Evolutionary conservation across 2,329 filamentous ascomycete species (phyloP), one percentile per base, ranked within the genome.

Genomic region (Chaetomiaceae sp.): DNA sequence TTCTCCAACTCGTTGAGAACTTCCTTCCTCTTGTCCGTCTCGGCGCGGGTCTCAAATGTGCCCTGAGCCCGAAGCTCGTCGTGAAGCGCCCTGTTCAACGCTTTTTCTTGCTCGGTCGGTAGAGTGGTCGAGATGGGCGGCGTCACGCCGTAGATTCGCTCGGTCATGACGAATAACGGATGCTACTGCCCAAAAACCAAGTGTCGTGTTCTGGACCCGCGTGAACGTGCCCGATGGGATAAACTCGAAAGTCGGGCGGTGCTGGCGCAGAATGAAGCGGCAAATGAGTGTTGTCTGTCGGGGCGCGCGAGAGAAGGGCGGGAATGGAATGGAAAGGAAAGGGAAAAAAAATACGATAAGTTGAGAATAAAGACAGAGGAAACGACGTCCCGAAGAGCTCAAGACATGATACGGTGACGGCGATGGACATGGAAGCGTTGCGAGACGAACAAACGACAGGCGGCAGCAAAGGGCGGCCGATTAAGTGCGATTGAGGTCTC

Each of bases 11-110:
- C 83, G 27, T 76, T 72, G 39, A 97, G 78, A 15, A 95, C 86
- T 58, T 78, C 70, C 56, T 83, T 73, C 63, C 86, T 84, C 65
- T 86, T 88, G 52, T 88, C 78, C 3, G 88, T 95, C 62, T 94
- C 93, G 35, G 86, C 76, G 12, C 81, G 77, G 42, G 79, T 81
- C 67, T 97, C 93, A 59, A 95, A 98, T 42, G 93, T 95, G 68
- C 94, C 91, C 68, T 96, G 87, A 33, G 75, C 75, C 64, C 88
- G 88, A 51, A 98, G 71, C 67, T 96, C 90, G 46, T 86, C 81
- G 47, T 95, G 78, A 36, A 98, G 77, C 46, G 83, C 75, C 56
- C 88, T 83, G 58, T 88, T 94, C 41, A 85, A 79, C 54, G 83
- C 76, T 47, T 84, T 78, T 65, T 98, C 91, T 30, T 77, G 71